Base-by-base conservation (phyloP, 2,329 filamentous ascomycete species). In the Neopestalotiopsis rosae region DNA sequence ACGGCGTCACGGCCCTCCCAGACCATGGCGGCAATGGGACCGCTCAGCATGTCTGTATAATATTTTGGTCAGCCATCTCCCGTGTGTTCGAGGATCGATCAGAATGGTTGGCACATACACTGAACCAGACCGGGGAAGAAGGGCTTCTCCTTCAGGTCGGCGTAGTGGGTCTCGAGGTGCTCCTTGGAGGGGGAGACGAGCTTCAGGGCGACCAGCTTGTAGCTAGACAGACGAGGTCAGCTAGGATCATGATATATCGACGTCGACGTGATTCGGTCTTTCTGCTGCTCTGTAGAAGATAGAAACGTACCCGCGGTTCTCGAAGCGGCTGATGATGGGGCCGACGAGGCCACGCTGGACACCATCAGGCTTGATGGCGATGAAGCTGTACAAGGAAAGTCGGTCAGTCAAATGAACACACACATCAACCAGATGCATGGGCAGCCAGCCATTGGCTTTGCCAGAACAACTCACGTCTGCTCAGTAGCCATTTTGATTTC, bases 351-450 rank as follows among this genome's bases (percentile, higher is more conserved):
- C 96, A 87, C 96, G 95, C 95, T 69, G 96, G 87, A 98, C 96
- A 85, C 96, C 96, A 87, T 98, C 96, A 79, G 95, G 96, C 94
- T 99, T 99, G 91, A 99, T 94, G 83, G 96, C 96, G 90, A 98
- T 98, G 93, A 98, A 98, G 88, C 95, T 98, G 80, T 20, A 2
- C 52, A 20, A 34, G 6, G 34, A 38, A 38, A 40, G 49, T 45
- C 20, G 56, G 28, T 61, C 61, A 66, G 57, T 86, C 92, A 59
- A 28, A 59, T 59, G 20, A 20, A 24, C 57, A 14, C n/a, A 13
- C 13, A 6, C n/a, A 30, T 10, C 6, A 38, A 10, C 10, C 34
- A 10, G 6, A 38, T 38, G 10, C 10, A 38, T 38, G 34, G 34
- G 34, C 34, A 38, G 34, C 42, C 14, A 52, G 20, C 45, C 45